These are phyloP conservation scores for Trametes villosa DNA, from an alignment of 768 basidiomycete genomes.

Conservation along the genomic window DNA sequence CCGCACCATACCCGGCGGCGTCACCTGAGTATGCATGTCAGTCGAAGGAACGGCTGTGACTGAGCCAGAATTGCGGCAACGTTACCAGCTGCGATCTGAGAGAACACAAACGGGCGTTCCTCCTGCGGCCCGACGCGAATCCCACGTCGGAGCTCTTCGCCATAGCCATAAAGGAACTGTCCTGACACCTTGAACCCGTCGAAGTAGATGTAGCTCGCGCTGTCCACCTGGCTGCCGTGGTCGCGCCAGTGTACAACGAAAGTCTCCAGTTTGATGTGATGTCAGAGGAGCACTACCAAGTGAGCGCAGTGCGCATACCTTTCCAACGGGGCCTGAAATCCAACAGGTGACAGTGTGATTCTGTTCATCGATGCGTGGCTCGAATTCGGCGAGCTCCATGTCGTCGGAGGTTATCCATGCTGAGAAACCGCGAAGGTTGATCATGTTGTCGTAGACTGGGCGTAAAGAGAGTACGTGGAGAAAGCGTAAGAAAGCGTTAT, in stretches of 20 bases:
- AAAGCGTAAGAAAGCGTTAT: not conserved
- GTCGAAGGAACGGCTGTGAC: not conserved
- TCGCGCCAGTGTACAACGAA: conserved; percentile 73
- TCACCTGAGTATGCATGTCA: not conserved
- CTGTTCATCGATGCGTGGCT: conserved; percentile 52
- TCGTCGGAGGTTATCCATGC: conserved; percentile 69
- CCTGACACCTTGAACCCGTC: conserved; percentile 70
- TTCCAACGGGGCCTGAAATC: conserved; percentile 65
- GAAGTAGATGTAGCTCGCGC: conserved; percentile 64
- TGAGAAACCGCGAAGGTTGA: conserved; percentile 63
- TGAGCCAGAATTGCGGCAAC: not conserved
- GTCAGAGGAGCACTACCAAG: not conserved
- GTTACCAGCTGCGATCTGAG: conserved; percentile 46
- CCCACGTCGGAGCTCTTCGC: conserved; percentile 56
- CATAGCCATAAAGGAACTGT: conserved; percentile 60
- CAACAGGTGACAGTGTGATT: conserved; percentile 61
- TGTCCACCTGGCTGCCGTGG: conserved; percentile 53
- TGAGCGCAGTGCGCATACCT: conserved; percentile 40
- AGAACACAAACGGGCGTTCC: conserved; percentile 67
- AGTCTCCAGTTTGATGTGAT: conserved; percentile 38
- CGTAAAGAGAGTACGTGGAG: not conserved
- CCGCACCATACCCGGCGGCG: conserved; percentile 2
- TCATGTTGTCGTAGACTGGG: conserved; percentile 23
- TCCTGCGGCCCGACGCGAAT: conserved; percentile 52
- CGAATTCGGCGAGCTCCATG: conserved; percentile 54